These are phyloP conservation scores for Lasiodiplodia hormozganensis DNA, from an alignment of 2,329 filamentous ascomycete genomes.

Conservation along the genomic window DNA sequence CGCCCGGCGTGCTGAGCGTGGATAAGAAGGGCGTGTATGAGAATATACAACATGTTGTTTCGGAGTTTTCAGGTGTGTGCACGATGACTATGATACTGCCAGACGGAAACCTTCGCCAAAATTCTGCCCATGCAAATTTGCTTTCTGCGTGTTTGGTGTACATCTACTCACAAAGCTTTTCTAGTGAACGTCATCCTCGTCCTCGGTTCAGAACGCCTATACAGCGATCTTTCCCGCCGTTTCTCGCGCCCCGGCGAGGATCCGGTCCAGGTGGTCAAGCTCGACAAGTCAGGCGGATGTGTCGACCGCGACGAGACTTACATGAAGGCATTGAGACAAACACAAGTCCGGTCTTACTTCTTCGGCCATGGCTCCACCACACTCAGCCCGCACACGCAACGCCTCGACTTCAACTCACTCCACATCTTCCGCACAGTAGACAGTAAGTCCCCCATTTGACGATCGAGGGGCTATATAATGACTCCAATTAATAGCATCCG, in stretches of 20 bases:
- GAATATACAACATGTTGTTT: slow-evolving; percentile 78
- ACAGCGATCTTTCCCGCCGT: slow-evolving; percentile 74
- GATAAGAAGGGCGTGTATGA: slow-evolving; percentile 73
- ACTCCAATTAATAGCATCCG: background rate
- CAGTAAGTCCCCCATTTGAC: slow-evolving; percentile 50
- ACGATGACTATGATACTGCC: slow-evolving; percentile 12
- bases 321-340: slow-evolving; percentile 75
- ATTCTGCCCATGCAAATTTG: background rate
- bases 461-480: background rate
- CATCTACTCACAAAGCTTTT: slow-evolving; percentile 10
- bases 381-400: slow-evolving; percentile 86
- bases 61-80: slow-evolving; percentile 67
- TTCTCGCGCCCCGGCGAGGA: slow-evolving; percentile 68
- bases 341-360: slow-evolving; percentile 89
- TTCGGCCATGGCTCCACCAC: slow-evolving; percentile 80
- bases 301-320: slow-evolving; percentile 77
- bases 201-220: slow-evolving; percentile 78
- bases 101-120: background rate
- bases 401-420: slow-evolving; percentile 77
- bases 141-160: background rate
- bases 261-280: slow-evolving; percentile 73
- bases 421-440: slow-evolving; percentile 74
- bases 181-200: slow-evolving; percentile 80
- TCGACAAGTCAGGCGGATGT: slow-evolving; percentile 86
- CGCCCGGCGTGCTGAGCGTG: slow-evolving; percentile 71